phyloP scores from a whole-genome alignment of 139 green algal species.

The Chlamydomonas sphaeroides region DNA sequence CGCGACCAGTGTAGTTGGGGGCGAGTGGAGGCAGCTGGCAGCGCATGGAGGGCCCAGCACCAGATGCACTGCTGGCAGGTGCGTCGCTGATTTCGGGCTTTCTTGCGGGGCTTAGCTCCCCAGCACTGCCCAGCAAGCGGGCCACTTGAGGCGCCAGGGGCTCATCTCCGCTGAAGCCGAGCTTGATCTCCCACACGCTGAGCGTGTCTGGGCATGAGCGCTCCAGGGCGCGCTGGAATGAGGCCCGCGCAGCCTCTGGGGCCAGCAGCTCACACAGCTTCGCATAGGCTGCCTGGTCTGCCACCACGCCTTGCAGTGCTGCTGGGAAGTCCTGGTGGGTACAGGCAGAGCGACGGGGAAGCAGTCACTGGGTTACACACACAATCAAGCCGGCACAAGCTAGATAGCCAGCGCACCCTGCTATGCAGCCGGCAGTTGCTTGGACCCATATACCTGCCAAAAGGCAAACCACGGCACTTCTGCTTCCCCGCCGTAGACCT shows the following conservation, averaged over 20 bases:
- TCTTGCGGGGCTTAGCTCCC: too few relatives aligned
- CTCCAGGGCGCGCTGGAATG: neutral
- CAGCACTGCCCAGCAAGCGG: too few relatives aligned
- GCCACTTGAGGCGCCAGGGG: neutral
- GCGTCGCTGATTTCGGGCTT: too few relatives aligned
- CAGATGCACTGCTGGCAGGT: too few relatives aligned
- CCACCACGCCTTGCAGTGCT: neutral
- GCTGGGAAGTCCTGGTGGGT: neutral
- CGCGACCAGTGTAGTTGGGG: neutral
- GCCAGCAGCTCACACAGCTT: neutral
- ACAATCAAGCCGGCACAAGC: too few relatives aligned
- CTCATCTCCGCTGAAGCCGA: neutral
- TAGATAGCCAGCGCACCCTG: too few relatives aligned
- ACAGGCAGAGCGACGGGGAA: too few relatives aligned
- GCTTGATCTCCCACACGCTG: neutral
- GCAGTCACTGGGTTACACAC: too few relatives aligned
- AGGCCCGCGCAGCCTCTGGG: too few relatives aligned
- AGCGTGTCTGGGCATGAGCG: neutral
- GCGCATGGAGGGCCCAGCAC: neutral
- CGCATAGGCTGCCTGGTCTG: neutral
- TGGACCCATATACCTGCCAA: too few relatives aligned
- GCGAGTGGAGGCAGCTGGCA: neutral
- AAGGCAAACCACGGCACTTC: slow-evolving; percentile 12
- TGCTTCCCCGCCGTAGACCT: neutral
- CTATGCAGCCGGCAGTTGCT: too few relatives aligned